Base-by-base conservation (phyloP, 345 rosid genomes). In the Populus nigra region DNA sequence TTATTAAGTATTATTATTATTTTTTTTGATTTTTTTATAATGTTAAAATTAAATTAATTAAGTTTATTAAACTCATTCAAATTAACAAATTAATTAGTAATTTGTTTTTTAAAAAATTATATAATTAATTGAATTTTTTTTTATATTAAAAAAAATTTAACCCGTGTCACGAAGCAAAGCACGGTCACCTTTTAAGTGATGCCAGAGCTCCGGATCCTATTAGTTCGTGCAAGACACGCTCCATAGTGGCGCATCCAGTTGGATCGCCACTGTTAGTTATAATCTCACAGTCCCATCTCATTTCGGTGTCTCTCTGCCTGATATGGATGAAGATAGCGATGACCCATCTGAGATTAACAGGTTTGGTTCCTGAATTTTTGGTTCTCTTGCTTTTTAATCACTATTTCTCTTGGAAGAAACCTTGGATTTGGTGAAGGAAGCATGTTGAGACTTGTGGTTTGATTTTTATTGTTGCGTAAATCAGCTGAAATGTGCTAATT, bases 341-440 rank as follows among this genome's bases (percentile, higher is more conserved):
- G 70, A 80, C 84, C 80, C 79, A 59, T 76, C 83, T n/a, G 68
- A 69, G 57, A 53, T 75, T 55, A 83, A 77, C 84, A 88, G 93
- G 93, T 90, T 75, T 57, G 75, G 25, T 66, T 47, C 73, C 38
- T 68, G 77, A 65, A 50, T 35, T 38, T 50, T 77, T 33, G 23
- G 15, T 16, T 61, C 33, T 23, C 57, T 69, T 27, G 22, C 68
- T 12, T 15, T 47, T 47, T 47, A 47, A 47, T 47, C 17, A 47
- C 50, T 15, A 13, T 47, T 7, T 18, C 23, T 53, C n/a, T 20
- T 5, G 59, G 59, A 53, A 53, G n/a, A 53, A 53, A 20, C 9
- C 59, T 53, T 7, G 7, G 20, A 53, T 53, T 20, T 17, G 59
- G 69, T 8, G 4, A 33, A 4, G 39, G 9, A 35, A 5, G 33